Conservation (phyloP, 2,329 filamentous ascomycete species). For the Fusarium beomiforme region DNA sequence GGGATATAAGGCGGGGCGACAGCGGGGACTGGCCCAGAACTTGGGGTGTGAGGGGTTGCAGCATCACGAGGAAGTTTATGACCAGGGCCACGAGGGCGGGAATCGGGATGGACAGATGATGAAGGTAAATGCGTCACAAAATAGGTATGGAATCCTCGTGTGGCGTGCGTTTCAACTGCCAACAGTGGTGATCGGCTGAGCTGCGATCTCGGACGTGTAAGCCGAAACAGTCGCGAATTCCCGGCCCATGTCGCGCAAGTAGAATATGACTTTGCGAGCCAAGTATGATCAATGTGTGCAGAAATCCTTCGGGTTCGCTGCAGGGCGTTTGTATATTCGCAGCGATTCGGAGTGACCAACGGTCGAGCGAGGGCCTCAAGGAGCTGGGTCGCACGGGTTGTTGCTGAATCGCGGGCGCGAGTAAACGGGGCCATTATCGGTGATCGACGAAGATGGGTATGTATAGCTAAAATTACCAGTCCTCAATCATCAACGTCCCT, state of each 20-base stretch:
- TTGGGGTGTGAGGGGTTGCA: slow-evolving; percentile 78
- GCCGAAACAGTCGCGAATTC: slow-evolving; percentile 18
- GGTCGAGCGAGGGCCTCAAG: slow-evolving; percentile 27
- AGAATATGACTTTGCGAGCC: neutral
- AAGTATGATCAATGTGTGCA: neutral
- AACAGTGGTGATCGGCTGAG: slow-evolving; percentile 7
- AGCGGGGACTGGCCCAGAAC: slow-evolving; percentile 63
- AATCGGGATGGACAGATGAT: slow-evolving; percentile 91
- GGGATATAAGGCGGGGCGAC: slow-evolving; percentile 69
- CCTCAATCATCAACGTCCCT: slow-evolving; percentile 40
- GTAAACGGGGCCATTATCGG: slow-evolving; percentile 40
- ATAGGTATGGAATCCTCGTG: slow-evolving; percentile 86
- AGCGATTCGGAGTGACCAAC: slow-evolving; percentile 3
- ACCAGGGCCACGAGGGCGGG: slow-evolving; percentile 71
- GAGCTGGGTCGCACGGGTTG: slow-evolving; percentile 29
- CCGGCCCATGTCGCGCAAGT: slow-evolving; percentile 13
- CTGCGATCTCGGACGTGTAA: slow-evolving; percentile 12
- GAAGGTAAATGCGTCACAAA: slow-evolving; percentile 97
- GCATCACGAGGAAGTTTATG: slow-evolving; percentile 89
- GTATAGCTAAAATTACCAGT: slow-evolving; percentile 10
- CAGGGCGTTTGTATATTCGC: neutral
- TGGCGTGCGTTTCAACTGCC: slow-evolving; percentile 31
- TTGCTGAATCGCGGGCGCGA: slow-evolving; percentile 24
- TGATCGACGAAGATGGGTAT: slow-evolving; percentile 14
- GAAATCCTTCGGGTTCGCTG: neutral